Conservation (phyloP, 2,329 filamentous ascomycete genomes). For the Whalleya microplaca region DNA sequence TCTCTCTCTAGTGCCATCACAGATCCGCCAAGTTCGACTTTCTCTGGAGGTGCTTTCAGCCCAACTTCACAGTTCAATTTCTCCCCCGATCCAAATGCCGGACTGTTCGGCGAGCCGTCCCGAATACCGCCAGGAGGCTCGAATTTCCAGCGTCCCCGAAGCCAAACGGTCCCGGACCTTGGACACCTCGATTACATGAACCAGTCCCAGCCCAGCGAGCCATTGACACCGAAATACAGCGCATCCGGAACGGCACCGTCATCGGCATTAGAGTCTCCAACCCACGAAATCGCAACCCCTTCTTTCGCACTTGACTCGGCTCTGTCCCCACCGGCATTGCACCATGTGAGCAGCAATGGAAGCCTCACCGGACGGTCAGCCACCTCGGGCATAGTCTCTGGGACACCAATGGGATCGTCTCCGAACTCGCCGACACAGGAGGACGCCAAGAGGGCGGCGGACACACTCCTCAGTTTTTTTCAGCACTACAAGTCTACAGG, state of each 20-base stretch:
- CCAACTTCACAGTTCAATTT: conserved; percentile 76
- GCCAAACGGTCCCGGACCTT: conserved; percentile 82
- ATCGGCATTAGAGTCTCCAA: conserved; percentile 56
- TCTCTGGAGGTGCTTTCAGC: conserved; percentile 73
- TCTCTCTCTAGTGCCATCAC: conserved; percentile 71
- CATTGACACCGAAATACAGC: conserved; percentile 55
- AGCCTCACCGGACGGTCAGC: conserved; percentile 48
- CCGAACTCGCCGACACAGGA: conserved; percentile 77
- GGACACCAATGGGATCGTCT: conserved; percentile 55
- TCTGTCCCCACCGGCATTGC: conserved; percentile 50
- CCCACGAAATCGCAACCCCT: conserved; percentile 48
- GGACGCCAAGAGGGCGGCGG: conserved; percentile 80
- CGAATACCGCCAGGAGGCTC: conserved; percentile 43
- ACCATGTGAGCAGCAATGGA: conserved; percentile 55
- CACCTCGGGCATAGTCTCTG: conserved; percentile 39
- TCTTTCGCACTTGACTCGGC: conserved; percentile 50
- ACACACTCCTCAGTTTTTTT: conserved; percentile 82
- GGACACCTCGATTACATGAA: conserved; percentile 62
- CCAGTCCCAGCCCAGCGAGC: conserved; percentile 46
- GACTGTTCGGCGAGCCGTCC: conserved; percentile 60
- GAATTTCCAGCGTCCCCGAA: conserved; percentile 76
- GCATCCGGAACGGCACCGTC: conserved; percentile 52
- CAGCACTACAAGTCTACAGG: conserved; percentile 67
- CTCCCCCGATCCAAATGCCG: conserved; percentile 72
- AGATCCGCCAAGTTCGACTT: conserved; percentile 66